Evolutionary conservation across 805 yeast genomes (phyloP).

Genomic region (Ogataea allantospora): DNA sequence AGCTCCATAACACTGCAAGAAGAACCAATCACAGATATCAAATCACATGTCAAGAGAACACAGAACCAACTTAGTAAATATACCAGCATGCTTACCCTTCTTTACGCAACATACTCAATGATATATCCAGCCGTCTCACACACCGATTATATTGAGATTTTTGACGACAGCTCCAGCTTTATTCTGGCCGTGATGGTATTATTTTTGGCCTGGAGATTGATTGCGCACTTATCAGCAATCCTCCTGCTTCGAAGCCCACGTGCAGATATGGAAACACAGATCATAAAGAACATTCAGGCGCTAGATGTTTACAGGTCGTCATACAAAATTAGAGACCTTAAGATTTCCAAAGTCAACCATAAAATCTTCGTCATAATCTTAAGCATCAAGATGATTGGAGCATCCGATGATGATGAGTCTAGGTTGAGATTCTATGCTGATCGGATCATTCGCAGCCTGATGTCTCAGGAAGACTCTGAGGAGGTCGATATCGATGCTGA

Average conservation of each 20-base stretch:
- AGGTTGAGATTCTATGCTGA: constrained; percentile 49
- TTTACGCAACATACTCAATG: constrained; percentile 32
- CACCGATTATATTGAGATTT: constrained; percentile 19
- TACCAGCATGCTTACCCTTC: constrained; percentile 44
- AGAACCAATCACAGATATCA: constrained; percentile 20
- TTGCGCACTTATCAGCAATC: constrained; percentile 49
- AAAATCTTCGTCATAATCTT: constrained; percentile 57
- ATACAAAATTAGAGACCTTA: constrained; percentile 47
- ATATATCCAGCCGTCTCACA: constrained; percentile 27
- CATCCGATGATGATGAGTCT: constrained; percentile 67
- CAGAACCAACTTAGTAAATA: constrained; percentile 35
- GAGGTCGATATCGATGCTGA: constrained; percentile 22
- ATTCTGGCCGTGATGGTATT: constrained; percentile 26
- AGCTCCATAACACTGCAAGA: constrained; percentile 28
- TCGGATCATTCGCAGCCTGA: constrained; percentile 39
- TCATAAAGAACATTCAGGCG: constrained; percentile 44
- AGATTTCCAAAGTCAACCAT: constrained; percentile 62
- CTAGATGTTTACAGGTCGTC: constrained; percentile 52
- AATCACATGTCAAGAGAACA: constrained; percentile 10
- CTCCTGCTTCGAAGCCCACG: constrained; percentile 54
- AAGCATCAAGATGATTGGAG: constrained; percentile 60
- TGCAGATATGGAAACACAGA: constrained; percentile 34
- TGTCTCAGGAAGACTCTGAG: constrained; percentile 22
- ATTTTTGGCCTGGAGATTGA: constrained; percentile 36
- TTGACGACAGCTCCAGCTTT: constrained; percentile 28